Percentiles rank a stretch among this genome's conserved stretches.
Conservation (phyloP, 345 rosid species). For the Salix exigua region DNA sequence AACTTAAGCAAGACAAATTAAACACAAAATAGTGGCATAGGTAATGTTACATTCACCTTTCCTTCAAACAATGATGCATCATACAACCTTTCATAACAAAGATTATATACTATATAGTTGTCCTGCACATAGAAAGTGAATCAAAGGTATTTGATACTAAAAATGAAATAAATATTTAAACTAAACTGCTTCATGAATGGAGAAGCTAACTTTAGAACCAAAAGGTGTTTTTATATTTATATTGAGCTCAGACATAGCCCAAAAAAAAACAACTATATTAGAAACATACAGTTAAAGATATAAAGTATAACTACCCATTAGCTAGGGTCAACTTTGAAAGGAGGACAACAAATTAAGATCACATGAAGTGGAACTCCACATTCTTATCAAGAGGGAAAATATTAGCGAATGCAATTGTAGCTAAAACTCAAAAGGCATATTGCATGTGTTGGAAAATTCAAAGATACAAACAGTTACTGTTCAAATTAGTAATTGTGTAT, state of each 20-base stretch:
- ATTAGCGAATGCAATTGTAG: neutral
- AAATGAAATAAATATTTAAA: neutral
- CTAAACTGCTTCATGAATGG: neutral
- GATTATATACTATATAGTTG: conserved; percentile 86
- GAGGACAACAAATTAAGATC: neutral
- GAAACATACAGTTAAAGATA: neutral
- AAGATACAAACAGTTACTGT: no score
- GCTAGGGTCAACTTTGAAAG: neutral
- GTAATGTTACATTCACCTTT: conserved; percentile 40
- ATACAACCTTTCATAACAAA: conserved; percentile 83
- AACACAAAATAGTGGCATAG: neutral
- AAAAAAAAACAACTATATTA: neutral
- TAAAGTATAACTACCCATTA: neutral
- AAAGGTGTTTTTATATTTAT: neutral
- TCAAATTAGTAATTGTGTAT: no score
- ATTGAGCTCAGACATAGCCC: neutral
- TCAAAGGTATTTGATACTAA: neutral
- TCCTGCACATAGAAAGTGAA: conserved; percentile 39
- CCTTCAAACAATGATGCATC: conserved; percentile 88
- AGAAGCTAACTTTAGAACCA: neutral
- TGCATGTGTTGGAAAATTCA: no score
- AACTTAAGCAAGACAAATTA: neutral
- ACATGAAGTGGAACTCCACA: neutral
- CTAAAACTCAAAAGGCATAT: neutral
- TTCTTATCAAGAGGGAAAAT: neutral